Evolutionary conservation across 1,284 basidiomycete genomes (phyloP).

Genomic region (Agaricales sp.): DNA sequence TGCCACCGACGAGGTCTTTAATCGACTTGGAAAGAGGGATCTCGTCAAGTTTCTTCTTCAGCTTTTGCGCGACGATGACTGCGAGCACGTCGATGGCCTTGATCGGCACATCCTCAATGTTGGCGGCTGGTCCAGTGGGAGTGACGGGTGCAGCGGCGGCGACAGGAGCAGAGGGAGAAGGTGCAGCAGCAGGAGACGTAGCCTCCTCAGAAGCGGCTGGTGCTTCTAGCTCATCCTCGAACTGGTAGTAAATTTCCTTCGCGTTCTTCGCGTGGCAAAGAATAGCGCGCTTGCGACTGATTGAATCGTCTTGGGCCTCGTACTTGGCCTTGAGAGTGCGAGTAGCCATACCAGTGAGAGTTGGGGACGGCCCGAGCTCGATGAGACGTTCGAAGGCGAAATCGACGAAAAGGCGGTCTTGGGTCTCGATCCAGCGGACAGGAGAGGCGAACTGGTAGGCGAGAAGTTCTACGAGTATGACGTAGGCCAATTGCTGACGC

Average conservation of each 20-base stretch:
- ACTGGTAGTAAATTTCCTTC: slow-evolving; percentile 97
- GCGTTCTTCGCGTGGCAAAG: slow-evolving; percentile 92
- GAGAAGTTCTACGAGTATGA: slow-evolving; percentile 91
- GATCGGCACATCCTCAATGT: slow-evolving; percentile 84
- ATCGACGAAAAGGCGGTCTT: slow-evolving; percentile 87
- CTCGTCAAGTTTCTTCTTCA: slow-evolving; percentile 91
- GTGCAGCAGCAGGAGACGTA: slow-evolving; percentile 32
- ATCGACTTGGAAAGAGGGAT: slow-evolving; percentile 91
- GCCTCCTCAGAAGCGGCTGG: slow-evolving; percentile 32
- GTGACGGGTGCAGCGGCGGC: slow-evolving; percentile 34
- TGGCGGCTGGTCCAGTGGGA: slow-evolving; percentile 54
- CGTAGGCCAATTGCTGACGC: slow-evolving; percentile 89
- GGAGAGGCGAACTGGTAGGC: slow-evolving; percentile 96
- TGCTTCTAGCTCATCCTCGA: slow-evolving; percentile 76
- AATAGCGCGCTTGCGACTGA: slow-evolving; percentile 73
- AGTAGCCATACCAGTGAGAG: slow-evolving; percentile 92
- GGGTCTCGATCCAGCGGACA: slow-evolving; percentile 98
- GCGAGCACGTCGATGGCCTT: slow-evolving; percentile 87
- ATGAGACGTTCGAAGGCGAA: slow-evolving; percentile 91
- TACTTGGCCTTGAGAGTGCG: slow-evolving; percentile 96
- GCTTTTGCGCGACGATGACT: slow-evolving; percentile 91
- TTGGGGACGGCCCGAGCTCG: slow-evolving; percentile 94
- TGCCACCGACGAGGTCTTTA: slow-evolving; percentile 97
- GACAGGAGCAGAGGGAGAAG: slow-evolving; percentile 32
- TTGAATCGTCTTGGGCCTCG: slow-evolving; percentile 82